Evolutionary conservation across 495 filamentous ascomycete species (phyloP), one percentile per base, ranked within the genome.

Genomic region (Thozetella sp.): DNA sequence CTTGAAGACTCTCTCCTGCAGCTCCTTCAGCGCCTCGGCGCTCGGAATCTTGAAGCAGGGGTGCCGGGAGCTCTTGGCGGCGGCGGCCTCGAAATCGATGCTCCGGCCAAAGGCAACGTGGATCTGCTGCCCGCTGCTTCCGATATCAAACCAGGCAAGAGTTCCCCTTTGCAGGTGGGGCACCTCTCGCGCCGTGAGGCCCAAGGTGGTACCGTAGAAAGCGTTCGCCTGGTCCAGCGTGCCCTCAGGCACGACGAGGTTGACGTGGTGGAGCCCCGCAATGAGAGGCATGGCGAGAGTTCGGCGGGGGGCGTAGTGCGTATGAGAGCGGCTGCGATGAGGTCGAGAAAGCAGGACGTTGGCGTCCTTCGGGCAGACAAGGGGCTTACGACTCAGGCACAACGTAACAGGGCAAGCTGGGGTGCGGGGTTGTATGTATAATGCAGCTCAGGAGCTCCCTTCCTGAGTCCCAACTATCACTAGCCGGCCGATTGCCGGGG

Each of bases 61-160:
- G 51, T 89, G 86, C 1, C 83, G 73, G 0, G 65, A 63, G 3
- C 77, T 72, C 1, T 68, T 63, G 13, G 54, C 30, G 12, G 64
- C 62, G 2, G 55, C 56, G 1, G 27, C 51, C 27, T 85, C 80
- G 53, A 83, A 84, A 2, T 76, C 73, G 0, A 22, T 46, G 11
- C 57, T 51, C 1, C 67, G 51, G 0, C 80, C 82, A 45, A 80
- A 77, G 0, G 76, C 80, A 15, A 89, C 70, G 55, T 89, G 86
- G 11, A 89, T 68, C 66, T 89, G 86, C 63, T 89, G 86, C 2
- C 84, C 82, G 13, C 78, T 80, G 1, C 75, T 66, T 2, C 67
- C 79, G 53, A 88, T 83, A 60, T 89, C 78, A 73, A 88, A 88
- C 84, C 86, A 89, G 13, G 79, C 71, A 1, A 87, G 69, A 0